Conservation (phyloP, 441 rosid species). For the Mallotus repandus region DNA sequence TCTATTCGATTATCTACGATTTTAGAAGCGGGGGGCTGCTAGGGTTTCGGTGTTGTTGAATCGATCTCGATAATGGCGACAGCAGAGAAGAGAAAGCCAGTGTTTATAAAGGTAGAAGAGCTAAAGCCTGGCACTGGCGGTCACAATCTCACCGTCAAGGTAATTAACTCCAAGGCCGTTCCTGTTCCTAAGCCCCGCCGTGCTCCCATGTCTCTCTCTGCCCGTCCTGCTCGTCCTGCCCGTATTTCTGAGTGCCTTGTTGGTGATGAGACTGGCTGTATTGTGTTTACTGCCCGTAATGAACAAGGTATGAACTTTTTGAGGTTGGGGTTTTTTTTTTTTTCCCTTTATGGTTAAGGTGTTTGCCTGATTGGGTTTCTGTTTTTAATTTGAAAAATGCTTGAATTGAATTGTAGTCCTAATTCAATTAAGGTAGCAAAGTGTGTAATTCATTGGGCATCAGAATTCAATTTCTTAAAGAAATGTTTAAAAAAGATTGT, state of each 20-base stretch:
- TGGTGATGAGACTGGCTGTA: slow-evolving; percentile 82
- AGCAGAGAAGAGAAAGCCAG: slow-evolving; percentile 73
- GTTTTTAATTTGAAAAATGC: no score
- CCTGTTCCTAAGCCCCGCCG: slow-evolving; percentile 50
- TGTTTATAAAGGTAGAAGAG: slow-evolving; percentile 74
- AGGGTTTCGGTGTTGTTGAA: slow-evolving; percentile 10
- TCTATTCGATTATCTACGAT: no score
- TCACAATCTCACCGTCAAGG: slow-evolving; percentile 78
- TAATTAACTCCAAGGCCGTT: slow-evolving; percentile 56
- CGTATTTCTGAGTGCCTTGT: slow-evolving; percentile 86
- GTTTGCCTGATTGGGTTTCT: no score
- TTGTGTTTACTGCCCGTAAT: slow-evolving; percentile 94
- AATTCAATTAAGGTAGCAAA: no score
- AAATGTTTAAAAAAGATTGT: no score
- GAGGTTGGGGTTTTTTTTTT: not conserved
- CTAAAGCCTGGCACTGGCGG: slow-evolving; percentile 86
- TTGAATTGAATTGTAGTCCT: no score
- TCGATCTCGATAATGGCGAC: slow-evolving; percentile 26
- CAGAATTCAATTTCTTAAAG: no score
- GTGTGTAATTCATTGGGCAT: no score
- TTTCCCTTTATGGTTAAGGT: not conserved
- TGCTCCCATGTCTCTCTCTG: slow-evolving; percentile 43
- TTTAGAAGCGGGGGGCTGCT: not conserved
- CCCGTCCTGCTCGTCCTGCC: slow-evolving; percentile 49
- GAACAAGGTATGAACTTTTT: slow-evolving; percentile 60